Percentiles rank a stretch among this genome's conserved stretches.
phyloP scores from a whole-genome alignment of 2,329 filamentous ascomycete species.

The Dryadomyces quercivorus region DNA sequence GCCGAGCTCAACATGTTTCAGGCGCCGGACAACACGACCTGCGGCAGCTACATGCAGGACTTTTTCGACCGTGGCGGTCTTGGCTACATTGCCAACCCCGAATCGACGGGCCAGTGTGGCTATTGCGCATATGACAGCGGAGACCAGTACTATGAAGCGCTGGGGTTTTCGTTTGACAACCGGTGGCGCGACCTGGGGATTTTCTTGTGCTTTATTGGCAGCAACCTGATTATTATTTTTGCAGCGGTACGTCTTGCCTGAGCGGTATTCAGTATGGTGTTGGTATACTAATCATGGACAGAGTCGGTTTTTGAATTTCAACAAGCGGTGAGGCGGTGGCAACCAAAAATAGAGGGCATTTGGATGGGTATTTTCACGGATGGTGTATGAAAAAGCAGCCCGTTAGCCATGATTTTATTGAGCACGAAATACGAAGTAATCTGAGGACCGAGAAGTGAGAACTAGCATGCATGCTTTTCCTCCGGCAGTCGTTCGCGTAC shows the following conservation, averaged over 20 bases:
- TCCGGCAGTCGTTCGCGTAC: constrained; percentile 15
- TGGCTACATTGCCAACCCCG: constrained; percentile 57
- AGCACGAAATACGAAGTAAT: not conserved
- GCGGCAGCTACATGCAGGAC: constrained; percentile 60
- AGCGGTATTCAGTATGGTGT: not conserved
- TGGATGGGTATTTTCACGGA: not conserved
- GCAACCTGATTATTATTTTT: constrained; percentile 56
- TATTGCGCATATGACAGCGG: constrained; percentile 76
- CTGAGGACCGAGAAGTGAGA: too few relatives aligned
- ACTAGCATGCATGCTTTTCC: not conserved
- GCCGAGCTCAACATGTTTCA: constrained; percentile 56
- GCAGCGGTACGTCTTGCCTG: constrained; percentile 31
- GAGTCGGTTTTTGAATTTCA: constrained; percentile 42
- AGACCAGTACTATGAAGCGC: constrained; percentile 63
- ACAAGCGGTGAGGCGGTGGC: constrained; percentile 33
- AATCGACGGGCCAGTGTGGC: constrained; percentile 53
- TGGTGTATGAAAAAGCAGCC: not conserved
- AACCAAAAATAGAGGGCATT: not conserved
- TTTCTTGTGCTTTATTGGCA: constrained; percentile 60
- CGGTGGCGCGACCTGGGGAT: constrained; percentile 80
- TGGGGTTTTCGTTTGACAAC: constrained; percentile 53
- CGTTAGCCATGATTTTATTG: not conserved
- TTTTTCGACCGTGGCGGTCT: constrained; percentile 59
- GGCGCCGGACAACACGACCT: constrained; percentile 52
- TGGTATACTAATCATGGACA: constrained; percentile 12